These are phyloP conservation scores for Pinus tabuliformis DNA, from an alignment of 75 land plant genomes.

Conservation along the genomic window DNA sequence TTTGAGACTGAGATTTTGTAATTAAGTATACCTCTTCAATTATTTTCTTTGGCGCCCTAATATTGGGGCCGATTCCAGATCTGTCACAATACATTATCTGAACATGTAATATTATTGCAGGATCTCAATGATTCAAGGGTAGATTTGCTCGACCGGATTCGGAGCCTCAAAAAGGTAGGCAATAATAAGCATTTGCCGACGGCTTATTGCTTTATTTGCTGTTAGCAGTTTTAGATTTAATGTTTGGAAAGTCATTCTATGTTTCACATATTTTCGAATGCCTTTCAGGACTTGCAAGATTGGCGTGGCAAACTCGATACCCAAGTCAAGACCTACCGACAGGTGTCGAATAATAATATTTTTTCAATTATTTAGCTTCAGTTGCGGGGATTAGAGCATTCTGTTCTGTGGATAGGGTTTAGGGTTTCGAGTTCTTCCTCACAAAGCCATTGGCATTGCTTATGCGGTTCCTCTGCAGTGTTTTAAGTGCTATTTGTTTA, in stretches of 20 bases:
- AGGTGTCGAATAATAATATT: slow-evolving; percentile 8
- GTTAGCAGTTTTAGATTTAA: neutral
- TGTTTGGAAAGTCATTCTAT: neutral
- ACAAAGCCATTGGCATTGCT: neutral
- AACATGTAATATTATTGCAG: neutral
- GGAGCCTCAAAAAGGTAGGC: slow-evolving; percentile 4
- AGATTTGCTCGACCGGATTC: slow-evolving; percentile 6
- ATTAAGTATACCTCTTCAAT: too few relatives aligned
- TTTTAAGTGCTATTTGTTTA: too few relatives aligned
- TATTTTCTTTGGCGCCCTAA: too few relatives aligned
- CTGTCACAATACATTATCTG: too few relatives aligned
- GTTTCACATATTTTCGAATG: neutral
- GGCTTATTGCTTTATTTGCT: neutral
- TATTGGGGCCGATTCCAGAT: too few relatives aligned
- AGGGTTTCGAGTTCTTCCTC: neutral
- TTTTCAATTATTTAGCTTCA: neutral
- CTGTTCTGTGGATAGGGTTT: neutral
- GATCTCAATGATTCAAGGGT: neutral
- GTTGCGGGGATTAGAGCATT: neutral
- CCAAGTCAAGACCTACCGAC: slow-evolving; percentile 33
- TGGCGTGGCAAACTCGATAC: slow-evolving; percentile 48
- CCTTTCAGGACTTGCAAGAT: slow-evolving; percentile 37
- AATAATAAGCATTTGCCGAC: too few relatives aligned
- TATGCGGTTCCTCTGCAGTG: too few relatives aligned
- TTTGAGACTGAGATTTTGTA: too few relatives aligned